phyloP scores from a whole-genome alignment of 768 basidiomycete genomes.

The Nidularia sp. region DNA sequence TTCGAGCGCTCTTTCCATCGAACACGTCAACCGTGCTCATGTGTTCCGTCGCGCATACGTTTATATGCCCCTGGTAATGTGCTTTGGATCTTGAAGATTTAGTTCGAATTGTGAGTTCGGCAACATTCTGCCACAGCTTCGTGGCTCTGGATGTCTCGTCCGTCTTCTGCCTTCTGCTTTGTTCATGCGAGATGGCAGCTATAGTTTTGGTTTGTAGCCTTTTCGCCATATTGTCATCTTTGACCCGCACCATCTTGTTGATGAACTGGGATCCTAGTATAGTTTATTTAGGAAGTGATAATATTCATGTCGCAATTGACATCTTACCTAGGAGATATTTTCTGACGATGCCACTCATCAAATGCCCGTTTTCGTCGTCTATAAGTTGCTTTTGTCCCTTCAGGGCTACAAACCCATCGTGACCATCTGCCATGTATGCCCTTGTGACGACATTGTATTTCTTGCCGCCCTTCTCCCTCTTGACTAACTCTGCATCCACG shows the following conservation, averaged over 20 bases:
- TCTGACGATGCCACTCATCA: conserved; percentile 76
- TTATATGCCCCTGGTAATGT: conserved; percentile 58
- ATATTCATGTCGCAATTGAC: not conserved
- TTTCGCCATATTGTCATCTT: conserved; percentile 18
- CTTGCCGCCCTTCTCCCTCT: conserved; percentile 44
- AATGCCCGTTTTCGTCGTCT: conserved; percentile 78
- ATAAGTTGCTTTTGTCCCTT: conserved; percentile 65
- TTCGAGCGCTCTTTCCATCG: conserved; percentile 49
- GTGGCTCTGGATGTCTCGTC: conserved; percentile 19
- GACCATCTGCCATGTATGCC: conserved; percentile 80
- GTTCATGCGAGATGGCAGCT: conserved; percentile 36
- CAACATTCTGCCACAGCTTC: conserved; percentile 46
- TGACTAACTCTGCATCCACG: conserved; percentile 49
- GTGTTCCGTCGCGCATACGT: conserved; percentile 61
- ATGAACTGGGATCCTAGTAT: conserved; percentile 67
- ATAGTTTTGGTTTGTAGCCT: conserved; percentile 38
- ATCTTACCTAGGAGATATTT: conserved; percentile 75
- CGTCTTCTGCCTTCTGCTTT: conserved; percentile 1
- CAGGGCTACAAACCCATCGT: conserved; percentile 76
- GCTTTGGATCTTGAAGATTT: conserved; percentile 29
- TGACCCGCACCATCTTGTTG: conserved; percentile 50
- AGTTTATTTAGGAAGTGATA: too few relatives aligned
- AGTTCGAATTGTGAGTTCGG: conserved; percentile 32
- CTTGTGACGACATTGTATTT: conserved; percentile 82
- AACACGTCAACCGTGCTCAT: conserved; percentile 77